Conservation (phyloP, 306 rosid genomes). For the Fragaria nilgerrensis region DNA sequence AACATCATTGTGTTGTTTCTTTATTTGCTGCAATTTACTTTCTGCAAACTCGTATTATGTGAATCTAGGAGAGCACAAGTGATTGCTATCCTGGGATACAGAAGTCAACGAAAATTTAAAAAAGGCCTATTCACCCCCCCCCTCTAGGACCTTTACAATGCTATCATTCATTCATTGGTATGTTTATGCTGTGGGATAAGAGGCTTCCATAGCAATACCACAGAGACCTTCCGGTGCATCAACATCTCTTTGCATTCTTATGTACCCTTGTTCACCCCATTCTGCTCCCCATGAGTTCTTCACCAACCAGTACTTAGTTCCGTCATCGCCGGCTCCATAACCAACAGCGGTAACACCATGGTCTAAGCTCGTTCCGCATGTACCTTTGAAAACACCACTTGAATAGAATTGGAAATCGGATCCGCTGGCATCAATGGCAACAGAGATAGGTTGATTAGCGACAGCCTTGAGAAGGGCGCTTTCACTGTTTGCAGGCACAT, state of each 20-base stretch:
- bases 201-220: conserved; percentile 45
- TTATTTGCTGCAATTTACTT: too few species aligned
- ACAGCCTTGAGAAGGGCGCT: not conserved
- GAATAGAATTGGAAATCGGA: not conserved
- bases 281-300: conserved; percentile 50
- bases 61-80: too few species aligned
- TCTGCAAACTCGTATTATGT: too few species aligned
- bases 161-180: not conserved
- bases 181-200: conserved; percentile 38
- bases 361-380: not conserved
- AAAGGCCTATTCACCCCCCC: too few species aligned
- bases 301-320: conserved; percentile 31
- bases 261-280: conserved; percentile 49
- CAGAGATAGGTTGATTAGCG: not conserved
- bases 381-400: not conserved
- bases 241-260: conserved; percentile 36
- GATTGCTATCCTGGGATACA: too few species aligned
- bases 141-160: too few species aligned
- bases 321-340: not conserved
- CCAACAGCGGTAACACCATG: not conserved
- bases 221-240: conserved; percentile 28
- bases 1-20: too few species aligned
- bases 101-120: too few species aligned
- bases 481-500: conserved; percentile 3
- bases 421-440: not conserved